Base-by-base conservation (phyloP, 2,329 filamentous ascomycete species). In the Leptographium galeiforme region DNA sequence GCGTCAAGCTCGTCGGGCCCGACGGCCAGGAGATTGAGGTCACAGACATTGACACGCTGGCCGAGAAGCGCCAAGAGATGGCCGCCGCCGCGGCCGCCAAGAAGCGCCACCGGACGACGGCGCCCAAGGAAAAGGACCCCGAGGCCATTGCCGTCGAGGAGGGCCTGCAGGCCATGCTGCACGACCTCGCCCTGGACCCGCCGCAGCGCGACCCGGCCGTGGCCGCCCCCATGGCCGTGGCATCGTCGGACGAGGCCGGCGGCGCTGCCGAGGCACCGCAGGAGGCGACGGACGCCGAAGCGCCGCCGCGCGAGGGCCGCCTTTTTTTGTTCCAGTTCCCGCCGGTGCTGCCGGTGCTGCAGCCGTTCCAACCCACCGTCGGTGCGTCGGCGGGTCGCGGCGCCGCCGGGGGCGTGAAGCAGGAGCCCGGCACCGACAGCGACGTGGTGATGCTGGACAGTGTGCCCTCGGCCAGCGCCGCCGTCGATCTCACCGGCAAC, bases 301-400 rank as follows among this genome's bases (percentile, higher is more conserved):
- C 43, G 10, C 56, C 53, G 33, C 57, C 50, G 39, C 48, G 55
- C 16, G 77, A 81, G 47, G 79, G 80, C 25, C 72, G 77, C 40
- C 64, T 83, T 51, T 83, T 82, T 57, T 70, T 84, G 50, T 84
- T 84, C 66, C 81, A 84, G 59, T 77, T 84, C 58, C 81, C 81
- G 43, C 79, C 79, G 6, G 67, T 82, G 5, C 70, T 84, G 12
- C 79, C 81, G 8, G 75, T 77, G 0, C 67, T 84, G n/a, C 56
- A 68, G 64, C 57, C 63, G 57, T 49, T 44, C 10, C 43, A 19
- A 33, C 56, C 54, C 10, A 30, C 8, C 10, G n/a, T 33, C 2
- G n/a, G 16, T 13, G 1, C 5, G 12, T 11, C 58, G 53, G 30
- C 50, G 55, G 32, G 48, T 33, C 32, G 51, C 18, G 34, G 51